Evolutionary conservation across 106 monocot species (phyloP), one percentile per base, ranked within the genome.

Genomic region (Apostasia ramifera): DNA sequence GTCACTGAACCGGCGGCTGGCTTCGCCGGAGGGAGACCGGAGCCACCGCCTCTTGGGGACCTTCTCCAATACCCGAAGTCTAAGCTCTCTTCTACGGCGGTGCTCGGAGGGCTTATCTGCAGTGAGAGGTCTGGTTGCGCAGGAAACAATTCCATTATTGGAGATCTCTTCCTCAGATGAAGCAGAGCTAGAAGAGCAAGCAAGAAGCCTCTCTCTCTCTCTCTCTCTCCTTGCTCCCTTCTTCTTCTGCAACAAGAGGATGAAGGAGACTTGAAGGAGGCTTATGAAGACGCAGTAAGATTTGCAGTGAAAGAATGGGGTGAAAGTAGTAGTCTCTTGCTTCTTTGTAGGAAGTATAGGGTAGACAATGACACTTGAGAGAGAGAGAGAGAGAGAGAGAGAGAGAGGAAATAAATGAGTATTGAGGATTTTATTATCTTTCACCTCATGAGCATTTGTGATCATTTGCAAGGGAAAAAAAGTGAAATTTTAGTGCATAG

Each of bases 91-190:
- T 75, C 67, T 51, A 10, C 14, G 66, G 59, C 47, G 65, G 47
- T 78, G 67, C 51, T 74, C 40, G 88, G 82, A 4, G 85, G 79
- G 66, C 88, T 88, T 50, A 88, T 85, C 49, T 88, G 88, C n/a
- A 88, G 77, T 2, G 84, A 82, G 9, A 88, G 66, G 67, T 88
- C 88, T 9, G 82, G 88, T 53, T 88, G 88, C 7, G 74, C 79
- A 2, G 84, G 79, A 62, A 85, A 88, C 2, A 88, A 71, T 71
- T 88, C 88, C 88, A 88, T 88, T 6, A 5, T 67, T 52, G 3
- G 49, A 26, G 26, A 26, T 26, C 38, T 26, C 13, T 45, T 54
- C 43, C 44, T 66, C 15, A 38, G 47, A 26, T 26, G 26, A 26
- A 26, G 26, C 26, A 26, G 13, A 63, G 12, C 42, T 13, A 45